Evolutionary conservation across 345 rosid species (phyloP).

Genomic region (Eucalyptus leucophloia): DNA sequence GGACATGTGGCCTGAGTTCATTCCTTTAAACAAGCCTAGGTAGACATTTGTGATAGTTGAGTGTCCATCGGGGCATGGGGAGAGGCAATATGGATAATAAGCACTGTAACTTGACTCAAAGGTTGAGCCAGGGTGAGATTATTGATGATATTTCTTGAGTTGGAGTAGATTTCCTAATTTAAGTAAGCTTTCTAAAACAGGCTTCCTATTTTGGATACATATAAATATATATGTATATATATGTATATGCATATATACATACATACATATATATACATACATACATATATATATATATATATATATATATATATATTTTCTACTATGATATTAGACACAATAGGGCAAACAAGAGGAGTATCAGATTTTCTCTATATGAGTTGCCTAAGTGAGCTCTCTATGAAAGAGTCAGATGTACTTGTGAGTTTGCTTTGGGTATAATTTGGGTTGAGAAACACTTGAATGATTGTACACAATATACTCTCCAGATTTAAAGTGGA

Average conservation of each 20-base stretch:
- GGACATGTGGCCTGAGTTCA: not conserved
- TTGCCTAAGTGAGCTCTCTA: not conserved
- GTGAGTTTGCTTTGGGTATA: not conserved
- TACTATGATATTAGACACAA: not conserved
- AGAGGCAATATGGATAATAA: not conserved
- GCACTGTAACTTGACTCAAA: not conserved
- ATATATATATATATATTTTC: not conserved
- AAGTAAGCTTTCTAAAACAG: not conserved
- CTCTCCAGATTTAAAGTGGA: not conserved
- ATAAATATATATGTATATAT: not conserved
- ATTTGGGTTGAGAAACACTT: not conserved
- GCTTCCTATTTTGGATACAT: not conserved
- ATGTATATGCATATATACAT: too few relatives aligned
- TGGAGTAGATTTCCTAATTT: not conserved
- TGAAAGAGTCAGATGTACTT: not conserved
- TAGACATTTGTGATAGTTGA: not conserved
- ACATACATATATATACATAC: not conserved
- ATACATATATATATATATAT: not conserved
- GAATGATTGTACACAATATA: not conserved
- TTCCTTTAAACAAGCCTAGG: not conserved
- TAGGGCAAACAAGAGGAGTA: not conserved
- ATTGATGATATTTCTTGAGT: not conserved
- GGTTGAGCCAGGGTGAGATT: not conserved
- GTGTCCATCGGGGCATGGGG: not conserved
- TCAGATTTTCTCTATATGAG: not conserved